A percentile compares a stretch with the other conserved stretches of the same genome.
phyloP scores from a whole-genome alignment of 2,329 filamentous ascomycete species.

The Lojkania enalia region DNA sequence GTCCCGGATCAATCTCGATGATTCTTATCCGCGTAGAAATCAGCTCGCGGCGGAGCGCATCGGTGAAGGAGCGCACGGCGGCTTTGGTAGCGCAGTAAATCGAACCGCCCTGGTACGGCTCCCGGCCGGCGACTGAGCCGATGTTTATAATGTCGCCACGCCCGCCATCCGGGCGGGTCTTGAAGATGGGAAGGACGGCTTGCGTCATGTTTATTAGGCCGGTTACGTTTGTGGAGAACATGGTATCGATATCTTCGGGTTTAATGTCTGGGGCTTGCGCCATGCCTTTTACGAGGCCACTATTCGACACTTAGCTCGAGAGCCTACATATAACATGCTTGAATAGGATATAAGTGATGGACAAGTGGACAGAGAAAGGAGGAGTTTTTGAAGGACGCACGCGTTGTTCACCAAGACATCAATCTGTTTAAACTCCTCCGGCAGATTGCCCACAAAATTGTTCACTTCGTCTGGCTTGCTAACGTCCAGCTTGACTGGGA shows the following conservation, averaged over 20 bases:
- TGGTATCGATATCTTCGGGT: slow-evolving; percentile 78
- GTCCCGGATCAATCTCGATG: slow-evolving; percentile 87
- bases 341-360: background rate
- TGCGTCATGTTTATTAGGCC: slow-evolving; percentile 97
- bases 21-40: slow-evolving; percentile 78
- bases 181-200: slow-evolving; percentile 81
- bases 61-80: slow-evolving; percentile 82
- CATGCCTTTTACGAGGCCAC: slow-evolving; percentile 85
- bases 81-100: slow-evolving; percentile 96
- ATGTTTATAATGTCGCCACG: slow-evolving; percentile 94
- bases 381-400: slow-evolving; percentile 56
- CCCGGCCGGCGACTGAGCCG: slow-evolving; percentile 86
- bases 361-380: background rate
- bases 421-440: slow-evolving; percentile 80
- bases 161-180: slow-evolving; percentile 68
- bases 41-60: slow-evolving; percentile 79
- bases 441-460: slow-evolving; percentile 71
- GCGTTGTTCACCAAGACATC: slow-evolving; percentile 96
- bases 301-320: slow-evolving; percentile 47
- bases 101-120: slow-evolving; percentile 80
- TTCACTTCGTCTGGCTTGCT: slow-evolving; percentile 76
- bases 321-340: too few relatives aligned
- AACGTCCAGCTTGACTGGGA: slow-evolving; percentile 84
- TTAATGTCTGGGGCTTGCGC: slow-evolving; percentile 83
- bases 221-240: slow-evolving; percentile 93